These are phyloP conservation scores for Punctularia strigosozonata DNA, from an alignment of 768 basidiomycete species.

Conservation along the genomic window DNA sequence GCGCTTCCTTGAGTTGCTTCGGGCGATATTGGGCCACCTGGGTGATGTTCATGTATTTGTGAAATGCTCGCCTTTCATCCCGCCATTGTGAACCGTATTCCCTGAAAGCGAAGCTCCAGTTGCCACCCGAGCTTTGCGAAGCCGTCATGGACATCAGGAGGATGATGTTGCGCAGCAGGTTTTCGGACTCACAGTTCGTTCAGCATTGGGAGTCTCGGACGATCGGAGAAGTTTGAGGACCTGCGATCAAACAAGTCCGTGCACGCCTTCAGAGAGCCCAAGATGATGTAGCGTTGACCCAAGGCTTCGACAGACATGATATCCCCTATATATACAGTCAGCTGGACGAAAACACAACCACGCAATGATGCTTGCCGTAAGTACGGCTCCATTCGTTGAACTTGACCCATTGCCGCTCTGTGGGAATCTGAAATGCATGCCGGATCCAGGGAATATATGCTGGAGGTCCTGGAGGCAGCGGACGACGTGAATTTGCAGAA, in stretches of 20 bases:
- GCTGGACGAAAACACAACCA: too few species aligned
- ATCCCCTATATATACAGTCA: too few species aligned
- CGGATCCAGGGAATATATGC: too few species aligned
- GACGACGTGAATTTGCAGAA: too few species aligned
- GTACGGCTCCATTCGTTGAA: too few species aligned
- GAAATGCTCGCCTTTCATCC: neutral
- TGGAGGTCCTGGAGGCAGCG: too few species aligned
- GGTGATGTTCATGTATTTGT: neutral
- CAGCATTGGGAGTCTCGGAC: neutral
- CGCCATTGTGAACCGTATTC: neutral
- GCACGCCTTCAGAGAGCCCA: neutral
- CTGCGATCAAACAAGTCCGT: neutral
- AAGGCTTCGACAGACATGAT: neutral
- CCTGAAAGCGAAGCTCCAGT: slow-evolving; percentile 11
- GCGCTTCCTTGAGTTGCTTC: neutral
- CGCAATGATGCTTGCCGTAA: too few species aligned
- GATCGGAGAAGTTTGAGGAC: neutral
- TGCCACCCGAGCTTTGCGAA: slow-evolving; percentile 18
- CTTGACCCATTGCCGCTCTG: too few species aligned
- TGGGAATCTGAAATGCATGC: too few species aligned
- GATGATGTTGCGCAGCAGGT: too few species aligned
- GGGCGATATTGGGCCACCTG: neutral
- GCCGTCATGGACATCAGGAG: neutral
- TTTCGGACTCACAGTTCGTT: neutral
- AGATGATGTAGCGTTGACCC: neutral